Evolutionary conservation across 129 eudicot species (phyloP).

Genomic region (Flaveria sonorensis): DNA sequence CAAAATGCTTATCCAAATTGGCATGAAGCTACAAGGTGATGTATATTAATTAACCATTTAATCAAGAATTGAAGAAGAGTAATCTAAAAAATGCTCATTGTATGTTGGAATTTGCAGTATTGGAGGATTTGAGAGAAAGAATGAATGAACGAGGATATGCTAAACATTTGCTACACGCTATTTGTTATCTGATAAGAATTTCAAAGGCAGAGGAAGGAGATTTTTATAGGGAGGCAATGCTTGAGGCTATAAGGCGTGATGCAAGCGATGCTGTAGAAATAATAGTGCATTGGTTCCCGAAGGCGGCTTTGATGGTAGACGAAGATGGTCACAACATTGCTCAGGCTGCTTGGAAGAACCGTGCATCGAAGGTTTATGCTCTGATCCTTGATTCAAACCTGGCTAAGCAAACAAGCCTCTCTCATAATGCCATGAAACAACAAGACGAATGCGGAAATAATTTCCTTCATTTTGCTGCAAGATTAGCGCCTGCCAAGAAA

Average conservation of each 20-base stretch:
- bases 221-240: background rate
- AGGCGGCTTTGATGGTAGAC: background rate
- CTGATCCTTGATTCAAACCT: background rate
- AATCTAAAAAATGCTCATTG: too few species aligned
- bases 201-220: background rate
- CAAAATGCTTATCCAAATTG: background rate
- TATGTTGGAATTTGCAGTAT: background rate
- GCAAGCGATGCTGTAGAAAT: background rate
- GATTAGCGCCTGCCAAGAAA: background rate
- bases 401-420: background rate
- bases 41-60: background rate
- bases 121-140: background rate
- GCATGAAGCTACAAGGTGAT: background rate
- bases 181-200: background rate
- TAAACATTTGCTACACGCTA: background rate
- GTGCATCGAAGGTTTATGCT: background rate
- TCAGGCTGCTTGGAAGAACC: slow-evolving; percentile 1
- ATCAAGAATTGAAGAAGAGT: too few species aligned
- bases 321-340: slow-evolving; percentile 11
- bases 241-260: slow-evolving; percentile 7
- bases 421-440: background rate
- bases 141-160: background rate
- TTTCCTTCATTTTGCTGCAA: slow-evolving; percentile 11
- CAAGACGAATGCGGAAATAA: background rate
- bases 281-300: background rate